Conservation (phyloP, 2,329 filamentous ascomycete genomes). For the Arachnomyces sp. region DNA sequence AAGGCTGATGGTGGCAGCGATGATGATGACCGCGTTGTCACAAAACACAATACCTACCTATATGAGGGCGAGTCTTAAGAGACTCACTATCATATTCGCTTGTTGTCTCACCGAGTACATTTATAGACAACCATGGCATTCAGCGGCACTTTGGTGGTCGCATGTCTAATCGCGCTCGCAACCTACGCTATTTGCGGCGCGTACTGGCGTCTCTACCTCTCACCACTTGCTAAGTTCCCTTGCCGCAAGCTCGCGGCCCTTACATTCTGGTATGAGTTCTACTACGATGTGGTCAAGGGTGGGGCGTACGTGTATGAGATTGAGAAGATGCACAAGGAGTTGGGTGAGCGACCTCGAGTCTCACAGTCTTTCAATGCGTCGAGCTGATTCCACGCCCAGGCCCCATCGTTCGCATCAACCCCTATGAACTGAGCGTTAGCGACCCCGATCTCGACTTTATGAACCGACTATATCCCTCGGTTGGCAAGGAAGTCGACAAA, state of each 20-base stretch:
- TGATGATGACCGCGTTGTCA: too few species aligned
- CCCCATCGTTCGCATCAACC: slow-evolving; percentile 16
- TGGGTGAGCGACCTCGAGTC: too few species aligned
- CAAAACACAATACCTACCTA: too few species aligned
- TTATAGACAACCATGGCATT: too few species aligned
- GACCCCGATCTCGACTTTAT: slow-evolving; percentile 15
- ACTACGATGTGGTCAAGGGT: slow-evolving; percentile 13
- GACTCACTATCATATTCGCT: too few species aligned
- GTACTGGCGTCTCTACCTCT: slow-evolving; percentile 13
- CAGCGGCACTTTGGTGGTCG: too few species aligned
- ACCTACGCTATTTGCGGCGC: slow-evolving; percentile 9
- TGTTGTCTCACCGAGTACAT: too few species aligned
- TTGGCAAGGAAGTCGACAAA: slow-evolving; percentile 16
- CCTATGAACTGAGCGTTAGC: slow-evolving; percentile 13
- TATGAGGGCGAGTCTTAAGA: too few species aligned
- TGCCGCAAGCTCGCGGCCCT: slow-evolving; percentile 15
- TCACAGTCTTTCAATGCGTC: too few species aligned
- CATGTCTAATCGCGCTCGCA: too few species aligned
- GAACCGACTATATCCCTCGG: slow-evolving; percentile 16
- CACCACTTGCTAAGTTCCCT: slow-evolving; percentile 14
- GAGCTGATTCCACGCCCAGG: too few species aligned
- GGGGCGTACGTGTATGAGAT: slow-evolving; percentile 14
- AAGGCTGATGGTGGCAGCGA: too few species aligned
- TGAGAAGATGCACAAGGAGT: slow-evolving; percentile 13
- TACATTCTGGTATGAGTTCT: slow-evolving; percentile 17